phyloP scores from a whole-genome alignment of 1,284 basidiomycete species.

The Marasmius oreades region DNA sequence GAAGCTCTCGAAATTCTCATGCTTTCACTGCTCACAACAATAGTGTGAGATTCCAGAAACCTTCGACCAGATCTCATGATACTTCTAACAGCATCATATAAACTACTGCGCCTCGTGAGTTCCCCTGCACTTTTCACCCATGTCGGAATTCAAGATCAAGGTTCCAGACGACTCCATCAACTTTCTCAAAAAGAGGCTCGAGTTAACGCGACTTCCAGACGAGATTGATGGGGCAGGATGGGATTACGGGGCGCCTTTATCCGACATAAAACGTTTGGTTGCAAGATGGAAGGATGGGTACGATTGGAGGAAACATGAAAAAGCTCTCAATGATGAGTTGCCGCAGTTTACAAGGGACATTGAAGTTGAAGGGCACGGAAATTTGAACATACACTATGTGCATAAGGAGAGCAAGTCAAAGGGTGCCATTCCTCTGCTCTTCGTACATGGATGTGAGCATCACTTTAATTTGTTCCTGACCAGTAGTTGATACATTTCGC shows the following conservation, averaged over 20 bases:
- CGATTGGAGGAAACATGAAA: constrained; percentile 45
- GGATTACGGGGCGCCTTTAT: constrained; percentile 45
- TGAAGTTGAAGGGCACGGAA: constrained; percentile 39
- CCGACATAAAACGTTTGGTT: constrained; percentile 39
- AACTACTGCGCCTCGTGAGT: no score
- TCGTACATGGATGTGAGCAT: constrained; percentile 49
- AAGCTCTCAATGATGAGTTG: constrained; percentile 38
- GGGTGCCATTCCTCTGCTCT: constrained; percentile 46
- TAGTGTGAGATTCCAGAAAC: no score
- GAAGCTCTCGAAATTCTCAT: no score
- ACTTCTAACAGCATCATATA: no score
- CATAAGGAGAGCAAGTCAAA: constrained; percentile 39
- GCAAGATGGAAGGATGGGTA: constrained; percentile 41
- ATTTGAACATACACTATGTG: constrained; percentile 46
- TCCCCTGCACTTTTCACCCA: constrained; percentile 12
- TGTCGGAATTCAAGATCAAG: constrained; percentile 36
- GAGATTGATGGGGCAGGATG: constrained; percentile 39
- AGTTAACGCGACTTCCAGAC: constrained; percentile 39
- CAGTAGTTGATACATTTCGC: not conserved
- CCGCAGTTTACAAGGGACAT: constrained; percentile 47
- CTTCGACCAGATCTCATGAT: no score
- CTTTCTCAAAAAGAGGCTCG: constrained; percentile 37
- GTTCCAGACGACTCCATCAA: constrained; percentile 36
- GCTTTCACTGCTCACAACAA: no score
- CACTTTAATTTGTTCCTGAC: not conserved